Conservation (phyloP, 225 moss, liverwort and hornwort genomes). For the Polytrichum formosum region DNA sequence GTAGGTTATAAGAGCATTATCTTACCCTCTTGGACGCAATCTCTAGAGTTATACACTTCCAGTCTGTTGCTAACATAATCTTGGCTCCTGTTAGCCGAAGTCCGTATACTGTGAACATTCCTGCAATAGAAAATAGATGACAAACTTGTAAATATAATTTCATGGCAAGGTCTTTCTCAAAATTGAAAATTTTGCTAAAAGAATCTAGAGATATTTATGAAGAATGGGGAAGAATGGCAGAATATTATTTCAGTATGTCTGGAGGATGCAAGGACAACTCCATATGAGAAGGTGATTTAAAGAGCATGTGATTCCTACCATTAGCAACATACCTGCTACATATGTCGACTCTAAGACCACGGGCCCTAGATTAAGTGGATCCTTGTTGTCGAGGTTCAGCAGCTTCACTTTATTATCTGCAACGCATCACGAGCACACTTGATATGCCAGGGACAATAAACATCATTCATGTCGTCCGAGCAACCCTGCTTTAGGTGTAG, state of each 20-base stretch:
- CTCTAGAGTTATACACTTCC: neutral
- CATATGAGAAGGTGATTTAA: too few relatives aligned
- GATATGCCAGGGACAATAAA: neutral
- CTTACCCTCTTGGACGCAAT: neutral
- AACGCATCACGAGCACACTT: neutral
- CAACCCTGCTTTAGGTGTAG: too few relatives aligned
- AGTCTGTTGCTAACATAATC: neutral
- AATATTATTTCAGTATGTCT: too few relatives aligned
- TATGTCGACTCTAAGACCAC: slow-evolving; percentile 8
- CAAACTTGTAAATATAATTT: neutral
- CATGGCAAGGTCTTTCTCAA: too few relatives aligned
- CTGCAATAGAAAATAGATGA: neutral
- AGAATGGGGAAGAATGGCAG: too few relatives aligned
- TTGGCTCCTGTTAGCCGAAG: neutral
- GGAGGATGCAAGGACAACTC: too few relatives aligned
- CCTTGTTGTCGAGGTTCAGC: neutral
- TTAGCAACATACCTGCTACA: neutral
- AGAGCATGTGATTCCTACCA: too few relatives aligned
- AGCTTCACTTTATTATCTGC: neutral
- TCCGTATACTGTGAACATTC: neutral
- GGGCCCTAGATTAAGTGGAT: neutral
- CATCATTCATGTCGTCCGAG: neutral
- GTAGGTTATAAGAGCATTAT: too few relatives aligned
- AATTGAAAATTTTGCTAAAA: too few relatives aligned
- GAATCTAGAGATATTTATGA: too few relatives aligned